These are phyloP conservation scores for Graphilbum sp. DNA, from an alignment of 2,329 filamentous ascomycete genomes.

Conservation along the genomic window DNA sequence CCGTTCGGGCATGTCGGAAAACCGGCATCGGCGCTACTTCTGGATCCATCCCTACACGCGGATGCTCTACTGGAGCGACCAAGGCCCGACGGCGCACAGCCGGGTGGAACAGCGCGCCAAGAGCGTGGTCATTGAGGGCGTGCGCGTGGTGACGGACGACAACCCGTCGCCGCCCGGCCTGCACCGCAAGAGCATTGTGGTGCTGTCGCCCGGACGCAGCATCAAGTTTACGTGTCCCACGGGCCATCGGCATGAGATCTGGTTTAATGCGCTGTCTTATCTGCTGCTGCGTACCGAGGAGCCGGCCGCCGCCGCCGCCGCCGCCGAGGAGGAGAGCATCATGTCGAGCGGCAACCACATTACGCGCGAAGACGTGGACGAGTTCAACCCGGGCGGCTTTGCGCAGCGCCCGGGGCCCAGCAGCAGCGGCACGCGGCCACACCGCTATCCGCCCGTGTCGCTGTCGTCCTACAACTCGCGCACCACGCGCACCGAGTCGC, in stretches of 20 bases:
- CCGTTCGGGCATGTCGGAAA: conserved; percentile 75
- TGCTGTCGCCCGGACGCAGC: conserved; percentile 73
- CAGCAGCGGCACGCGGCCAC: conserved; percentile 22
- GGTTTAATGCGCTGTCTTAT: conserved; percentile 95
- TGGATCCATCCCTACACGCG: conserved; percentile 98
- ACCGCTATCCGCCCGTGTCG: conserved; percentile 39
- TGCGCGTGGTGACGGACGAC: conserved; percentile 82
- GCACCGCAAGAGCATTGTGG: conserved; percentile 82
- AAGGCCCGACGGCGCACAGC: conserved; percentile 66
- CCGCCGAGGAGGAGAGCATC: conserved; percentile 35
- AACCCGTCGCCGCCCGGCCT: conserved; percentile 91
- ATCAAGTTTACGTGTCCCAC: conserved; percentile 93
- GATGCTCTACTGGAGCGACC: conserved; percentile 91
- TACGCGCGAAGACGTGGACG: conserved; percentile 47
- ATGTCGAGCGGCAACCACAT: conserved; percentile 31
- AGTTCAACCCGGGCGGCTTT: conserved; percentile 67
- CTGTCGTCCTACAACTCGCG: conserved; percentile 69
- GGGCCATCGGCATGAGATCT: conserved; percentile 88
- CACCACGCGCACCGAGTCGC: conserved; percentile 49
- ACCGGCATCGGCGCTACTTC: conserved; percentile 88
- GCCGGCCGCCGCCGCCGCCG: no score
- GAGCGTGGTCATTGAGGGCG: conserved; percentile 85
- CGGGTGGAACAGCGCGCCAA: conserved; percentile 62
- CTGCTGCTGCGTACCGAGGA: conserved; percentile 59
- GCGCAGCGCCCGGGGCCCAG: conserved; percentile 12